Percentiles rank a stretch among this genome's conserved stretches.
These are phyloP conservation scores for Aspergillus bertholletiae DNA, from an alignment of 495 filamentous ascomycete genomes.

Conservation along the genomic window DNA sequence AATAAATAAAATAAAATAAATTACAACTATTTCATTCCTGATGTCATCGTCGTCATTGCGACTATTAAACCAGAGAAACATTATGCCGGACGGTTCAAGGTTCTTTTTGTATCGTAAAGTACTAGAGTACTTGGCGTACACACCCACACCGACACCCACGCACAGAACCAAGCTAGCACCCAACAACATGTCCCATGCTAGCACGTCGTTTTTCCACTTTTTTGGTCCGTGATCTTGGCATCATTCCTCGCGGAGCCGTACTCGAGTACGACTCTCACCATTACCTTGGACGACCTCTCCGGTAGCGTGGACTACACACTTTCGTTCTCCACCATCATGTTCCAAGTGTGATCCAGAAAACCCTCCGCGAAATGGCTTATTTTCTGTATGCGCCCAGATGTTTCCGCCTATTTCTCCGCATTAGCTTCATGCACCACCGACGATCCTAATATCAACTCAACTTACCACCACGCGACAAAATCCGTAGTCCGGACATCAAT, in stretches of 20 bases:
- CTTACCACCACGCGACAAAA: constrained; percentile 83
- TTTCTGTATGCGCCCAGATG: constrained; percentile 38
- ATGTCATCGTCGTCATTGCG: neutral
- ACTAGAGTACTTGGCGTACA: too few relatives aligned
- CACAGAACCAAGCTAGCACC: too few relatives aligned
- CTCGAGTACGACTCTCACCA: neutral
- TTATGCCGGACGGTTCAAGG: neutral
- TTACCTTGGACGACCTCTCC: too few relatives aligned
- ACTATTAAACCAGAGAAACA: neutral
- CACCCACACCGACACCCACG: too few relatives aligned
- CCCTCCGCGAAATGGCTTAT: constrained; percentile 10
- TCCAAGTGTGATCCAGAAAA: too few relatives aligned
- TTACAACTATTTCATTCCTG: too few relatives aligned
- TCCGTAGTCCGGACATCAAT: constrained; percentile 73
- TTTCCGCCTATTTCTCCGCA: constrained; percentile 29
- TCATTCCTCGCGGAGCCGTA: neutral
- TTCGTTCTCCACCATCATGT: too few relatives aligned
- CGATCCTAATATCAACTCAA: constrained; percentile 32
- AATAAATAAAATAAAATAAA: too few relatives aligned
- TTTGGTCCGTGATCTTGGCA: neutral
- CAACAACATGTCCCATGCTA: too few relatives aligned
- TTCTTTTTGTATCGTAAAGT: too few relatives aligned
- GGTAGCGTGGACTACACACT: too few relatives aligned
- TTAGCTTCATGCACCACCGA: constrained; percentile 16
- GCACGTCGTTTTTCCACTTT: neutral